Percentiles rank a stretch among this genome's conserved stretches.
Conservation (phyloP, 2,329 filamentous ascomycete species). For the Clonostachys solani region DNA sequence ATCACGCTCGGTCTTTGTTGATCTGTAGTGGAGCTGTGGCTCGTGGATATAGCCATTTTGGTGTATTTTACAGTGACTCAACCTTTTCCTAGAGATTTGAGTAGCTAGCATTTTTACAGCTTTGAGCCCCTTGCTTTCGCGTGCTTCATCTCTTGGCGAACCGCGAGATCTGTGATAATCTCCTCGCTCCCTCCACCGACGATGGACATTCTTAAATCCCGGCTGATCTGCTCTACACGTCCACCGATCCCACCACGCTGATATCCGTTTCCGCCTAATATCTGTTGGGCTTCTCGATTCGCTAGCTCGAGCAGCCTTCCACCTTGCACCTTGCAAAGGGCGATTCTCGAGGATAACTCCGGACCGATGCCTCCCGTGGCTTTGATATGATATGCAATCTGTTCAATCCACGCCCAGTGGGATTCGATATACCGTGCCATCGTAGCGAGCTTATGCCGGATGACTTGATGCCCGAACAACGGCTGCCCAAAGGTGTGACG, state of each 20-base stretch:
- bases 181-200: conserved; percentile 81
- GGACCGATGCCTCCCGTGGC: no score
- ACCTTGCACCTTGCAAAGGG: conserved; percentile 73
- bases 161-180: conserved; percentile 75
- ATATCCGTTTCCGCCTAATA: conserved; percentile 77
- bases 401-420: conserved; percentile 58
- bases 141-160: conserved; percentile 73
- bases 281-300: conserved; percentile 73
- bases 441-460: conserved; percentile 72
- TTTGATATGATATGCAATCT: conserved; percentile 48
- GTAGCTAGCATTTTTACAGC: conserved; percentile 2
- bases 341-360: conserved; percentile 44
- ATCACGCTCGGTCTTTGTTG: no score
- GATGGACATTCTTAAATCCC: conserved; percentile 78
- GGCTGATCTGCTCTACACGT: conserved; percentile 79
- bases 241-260: conserved; percentile 81
- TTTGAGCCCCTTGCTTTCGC: conserved; percentile 9
- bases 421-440: conserved; percentile 56
- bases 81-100: no score
- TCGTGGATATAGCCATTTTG: no score
- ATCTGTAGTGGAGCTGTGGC: no score
- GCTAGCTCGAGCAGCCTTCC: conserved; percentile 74
- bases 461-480: conserved; percentile 78
- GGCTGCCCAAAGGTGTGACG: conserved; percentile 79
- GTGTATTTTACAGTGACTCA: no score